These are phyloP conservation scores for Austroboletus niveus DNA, from an alignment of 1,284 basidiomycete genomes.

Conservation along the genomic window DNA sequence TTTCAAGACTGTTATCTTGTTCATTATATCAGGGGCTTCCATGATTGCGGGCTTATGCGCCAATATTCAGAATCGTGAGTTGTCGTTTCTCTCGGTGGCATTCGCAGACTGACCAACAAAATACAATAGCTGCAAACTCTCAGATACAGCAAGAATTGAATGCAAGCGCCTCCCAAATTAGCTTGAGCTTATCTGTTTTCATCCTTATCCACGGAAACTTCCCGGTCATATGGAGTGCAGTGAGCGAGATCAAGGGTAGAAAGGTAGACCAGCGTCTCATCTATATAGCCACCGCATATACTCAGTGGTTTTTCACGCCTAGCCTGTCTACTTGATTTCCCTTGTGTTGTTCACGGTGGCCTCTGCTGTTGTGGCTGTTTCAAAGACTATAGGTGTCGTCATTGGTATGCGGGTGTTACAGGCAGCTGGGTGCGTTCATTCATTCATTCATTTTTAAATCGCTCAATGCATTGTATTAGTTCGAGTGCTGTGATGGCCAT, in stretches of 20 bases:
- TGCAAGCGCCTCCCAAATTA: slow-evolving; percentile 68
- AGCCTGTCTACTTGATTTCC: slow-evolving; percentile 64
- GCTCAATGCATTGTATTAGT: slow-evolving; percentile 35
- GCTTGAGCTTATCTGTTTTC: slow-evolving; percentile 74
- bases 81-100: slow-evolving; percentile 3
- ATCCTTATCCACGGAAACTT: slow-evolving; percentile 72
- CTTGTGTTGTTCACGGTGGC: slow-evolving; percentile 60
- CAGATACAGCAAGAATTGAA: slow-evolving; percentile 67
- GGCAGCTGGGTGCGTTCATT: slow-evolving; percentile 50
- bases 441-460: neutral
- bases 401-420: slow-evolving; percentile 75
- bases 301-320: neutral
- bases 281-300: neutral
- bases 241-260: slow-evolving; percentile 80
- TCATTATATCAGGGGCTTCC: slow-evolving; percentile 58
- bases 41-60: slow-evolving; percentile 71
- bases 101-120: slow-evolving; percentile 1
- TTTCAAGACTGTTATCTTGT: slow-evolving; percentile 49
- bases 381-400: slow-evolving; percentile 62
- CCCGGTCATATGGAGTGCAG: slow-evolving; percentile 68
- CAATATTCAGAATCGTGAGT: slow-evolving; percentile 70
- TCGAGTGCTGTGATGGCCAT: slow-evolving; percentile 75
- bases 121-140: slow-evolving; percentile 56
- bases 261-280: slow-evolving; percentile 45
- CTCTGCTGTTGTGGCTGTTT: slow-evolving; percentile 62